Evolutionary conservation across 2,329 filamentous ascomycete genomes (phyloP).

Genomic region (Karstenula rhodostoma): DNA sequence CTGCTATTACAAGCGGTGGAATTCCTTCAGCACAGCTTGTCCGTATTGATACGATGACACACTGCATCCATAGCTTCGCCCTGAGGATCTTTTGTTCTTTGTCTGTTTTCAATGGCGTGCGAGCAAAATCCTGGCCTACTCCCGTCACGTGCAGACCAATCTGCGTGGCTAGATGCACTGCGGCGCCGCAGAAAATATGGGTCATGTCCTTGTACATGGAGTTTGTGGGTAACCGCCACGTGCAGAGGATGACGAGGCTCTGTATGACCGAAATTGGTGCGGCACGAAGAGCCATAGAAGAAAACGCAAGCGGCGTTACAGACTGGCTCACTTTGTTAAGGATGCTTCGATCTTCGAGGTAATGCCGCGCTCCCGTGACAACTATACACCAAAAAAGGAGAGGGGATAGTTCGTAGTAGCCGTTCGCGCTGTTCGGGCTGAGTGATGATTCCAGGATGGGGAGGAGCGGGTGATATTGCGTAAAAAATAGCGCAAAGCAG

Average conservation of each 20-base stretch:
- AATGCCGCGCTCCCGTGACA: conserved; percentile 50
- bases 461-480: conserved; percentile 44
- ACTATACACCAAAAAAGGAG: conserved; percentile 54
- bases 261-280: conserved; percentile 51
- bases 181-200: conserved; percentile 51
- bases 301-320: conserved; percentile 49
- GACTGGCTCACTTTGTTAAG: conserved; percentile 42
- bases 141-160: conserved; percentile 52
- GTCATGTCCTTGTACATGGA: conserved; percentile 53
- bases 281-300: conserved; percentile 46
- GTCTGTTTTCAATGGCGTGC: conserved; percentile 47
- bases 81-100: conserved; percentile 46
- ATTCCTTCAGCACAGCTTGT: conserved; percentile 31
- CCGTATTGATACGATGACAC: conserved; percentile 48
- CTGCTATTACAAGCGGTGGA: conserved; percentile 41
- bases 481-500: conserved; percentile 47
- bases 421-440: conserved; percentile 42
- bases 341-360: conserved; percentile 46
- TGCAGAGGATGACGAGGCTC: conserved; percentile 50
- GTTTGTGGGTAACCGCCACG: conserved; percentile 52
- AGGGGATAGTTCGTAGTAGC: conserved; percentile 44
- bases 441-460: conserved; percentile 44
- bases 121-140: conserved; percentile 51
- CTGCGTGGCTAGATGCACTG: conserved; percentile 52
- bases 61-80: conserved; percentile 49